Evolutionary conservation across 2,329 filamentous ascomycete species (phyloP), one percentile per base, ranked within the genome.

Genomic region (Pseudopyrenochaeta lycopersici): DNA sequence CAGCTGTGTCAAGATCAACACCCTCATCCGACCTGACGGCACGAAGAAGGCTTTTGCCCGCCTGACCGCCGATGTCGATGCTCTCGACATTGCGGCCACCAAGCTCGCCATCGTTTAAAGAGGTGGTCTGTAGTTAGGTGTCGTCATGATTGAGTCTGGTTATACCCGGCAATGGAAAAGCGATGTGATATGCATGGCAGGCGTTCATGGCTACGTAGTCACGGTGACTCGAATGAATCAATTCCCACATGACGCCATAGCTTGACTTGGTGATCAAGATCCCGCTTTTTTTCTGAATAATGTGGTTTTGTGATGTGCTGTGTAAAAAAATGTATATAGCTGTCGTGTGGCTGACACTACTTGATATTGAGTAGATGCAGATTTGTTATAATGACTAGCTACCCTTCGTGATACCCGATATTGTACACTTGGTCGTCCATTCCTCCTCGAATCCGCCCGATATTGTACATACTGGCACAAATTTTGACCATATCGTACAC

Each of bases 1-100:
- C 69, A 94, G 97, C 78, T 90, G 88, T 73, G 85, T 98, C 84
- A 98, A 98, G 90, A 92, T 99, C 86, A 99, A 99, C 89, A 99
- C 95, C 72, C 88, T 99, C 72, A 93, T 99, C 85, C 90, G 93
- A 80, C 95, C 95, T 65, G 93, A 99, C 78, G 95, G 95, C 76
- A 87, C 89, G 77, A 99, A 99, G 92, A 99, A 99, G 91, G 95
- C 95, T 62, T 99, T 95, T 78, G 92, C 91, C 77, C 91, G 94
- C 79, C 88, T 99, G 67, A 98, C 95, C 53, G 84, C 93, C 62
- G 95, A 99, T 81, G 93, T 98, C 72, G 95, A 99, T 82, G 95
- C 95, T 76, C 90, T 99, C 73, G 95, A 99, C 84, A 97, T 99
- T 82, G 96, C 95, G 65, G 96, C 95, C 76, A 98, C 95, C 82